These are phyloP conservation scores for Aureobasidium sp. DNA, from an alignment of 2,329 filamentous ascomycete species.

Conservation along the genomic window DNA sequence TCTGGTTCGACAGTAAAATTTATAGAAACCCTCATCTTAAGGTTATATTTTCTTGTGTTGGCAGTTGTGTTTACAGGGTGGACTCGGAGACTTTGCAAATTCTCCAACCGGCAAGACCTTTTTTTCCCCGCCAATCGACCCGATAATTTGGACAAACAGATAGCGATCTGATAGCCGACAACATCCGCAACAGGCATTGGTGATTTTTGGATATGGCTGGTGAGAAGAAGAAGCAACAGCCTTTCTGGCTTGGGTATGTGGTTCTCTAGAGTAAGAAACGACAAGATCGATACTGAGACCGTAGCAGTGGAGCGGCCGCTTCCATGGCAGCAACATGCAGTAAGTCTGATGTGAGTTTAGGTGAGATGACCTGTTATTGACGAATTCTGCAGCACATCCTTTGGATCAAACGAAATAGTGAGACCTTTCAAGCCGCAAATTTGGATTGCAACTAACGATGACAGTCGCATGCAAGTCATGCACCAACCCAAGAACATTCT, in stretches of 20 bases:
- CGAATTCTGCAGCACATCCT: neutral
- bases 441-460: neutral
- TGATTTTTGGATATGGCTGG: slow-evolving; percentile 4
- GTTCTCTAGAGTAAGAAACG: neutral
- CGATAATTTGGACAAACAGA: neutral
- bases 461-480: slow-evolving; percentile 14
- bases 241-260: slow-evolving; percentile 10
- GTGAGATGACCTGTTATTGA: neutral
- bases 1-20: neutral
- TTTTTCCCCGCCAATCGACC: neutral
- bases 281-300: neutral
- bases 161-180: neutral
- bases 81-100: neutral
- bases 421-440: neutral
- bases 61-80: neutral
- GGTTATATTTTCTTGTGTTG: neutral
- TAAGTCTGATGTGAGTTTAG: neutral
- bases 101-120: neutral
- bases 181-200: neutral
- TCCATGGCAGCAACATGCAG: slow-evolving; percentile 16
- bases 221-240: slow-evolving; percentile 15
- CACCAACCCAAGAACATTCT: slow-evolving; percentile 9
- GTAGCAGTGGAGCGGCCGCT: slow-evolving; percentile 5
- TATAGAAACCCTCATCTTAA: neutral
- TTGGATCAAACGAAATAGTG: slow-evolving; percentile 15